Base-by-base conservation (phyloP, 2,329 filamentous ascomycete species). In the Dothideomycetidae sp. region DNA sequence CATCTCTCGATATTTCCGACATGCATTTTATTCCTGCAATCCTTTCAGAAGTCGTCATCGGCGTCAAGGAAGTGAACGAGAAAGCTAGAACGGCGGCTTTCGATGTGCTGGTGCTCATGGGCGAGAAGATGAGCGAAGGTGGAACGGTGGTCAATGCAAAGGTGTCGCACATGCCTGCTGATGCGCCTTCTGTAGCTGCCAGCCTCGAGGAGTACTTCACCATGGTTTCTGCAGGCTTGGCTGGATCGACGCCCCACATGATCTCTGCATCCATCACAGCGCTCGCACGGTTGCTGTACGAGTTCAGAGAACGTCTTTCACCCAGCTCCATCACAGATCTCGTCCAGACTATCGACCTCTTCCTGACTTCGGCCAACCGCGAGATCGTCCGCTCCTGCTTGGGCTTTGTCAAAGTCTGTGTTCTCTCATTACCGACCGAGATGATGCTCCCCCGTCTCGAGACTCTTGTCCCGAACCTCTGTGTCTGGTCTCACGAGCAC, bases 401-500 rank as follows among this genome's bases (percentile, higher is more conserved):
- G 4, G 90, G 90, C 13, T 98, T 98, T 54, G 82, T 94, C 53
- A 98, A 98, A 64, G 84, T 98, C 16, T 92, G 83, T 49, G 75
- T 93, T 42, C 84, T 96, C 50, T 78, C 81, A 42, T 64, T 96
- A 18, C 84, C 88, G 0, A 73, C 76, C 29, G 74, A 80, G 4
- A 67, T 93, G 45, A 78, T 98, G 64, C 68, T 78, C 23, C 78
- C 83, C 3, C 75, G 85, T 15, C 72, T 98, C 23, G 64, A 69
- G 19, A 75, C 76, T 0, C 68, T 98, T 33, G 73, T 98, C 2
- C 83, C 86, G 3, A 93, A 93, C 58, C 67, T 96, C 13, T 83
- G 96, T 68, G 75, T 86, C 29, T 98, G 90, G 88, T 86, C 81
- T 54, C 84, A 94, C 58, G 90, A 98, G 60, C 92, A 98, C 67